Percentiles rank a stretch among this genome's conserved stretches.
Conservation (phyloP, 306 rosid species). For the Prosopis cineraria region DNA sequence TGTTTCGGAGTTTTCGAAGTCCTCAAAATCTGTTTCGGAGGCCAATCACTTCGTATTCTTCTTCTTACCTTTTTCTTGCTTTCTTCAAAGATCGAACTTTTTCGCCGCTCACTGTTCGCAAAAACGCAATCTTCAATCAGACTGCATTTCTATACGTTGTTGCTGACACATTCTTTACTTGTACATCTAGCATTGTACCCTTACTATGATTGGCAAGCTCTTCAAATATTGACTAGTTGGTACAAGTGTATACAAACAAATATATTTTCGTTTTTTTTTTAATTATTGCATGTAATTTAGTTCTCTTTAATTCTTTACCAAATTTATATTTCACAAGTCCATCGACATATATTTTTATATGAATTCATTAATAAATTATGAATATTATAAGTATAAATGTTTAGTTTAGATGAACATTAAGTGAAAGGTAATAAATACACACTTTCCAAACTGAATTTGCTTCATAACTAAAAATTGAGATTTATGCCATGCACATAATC, state of each 20-base stretch:
- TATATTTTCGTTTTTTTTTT: too few species aligned
- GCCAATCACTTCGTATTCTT: conserved; percentile 59
- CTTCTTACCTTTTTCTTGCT: neutral
- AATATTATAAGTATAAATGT: neutral
- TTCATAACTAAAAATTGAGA: neutral
- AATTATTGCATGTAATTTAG: too few species aligned
- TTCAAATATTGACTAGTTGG: neutral
- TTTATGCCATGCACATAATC: neutral
- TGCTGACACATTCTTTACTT: conserved; percentile 20
- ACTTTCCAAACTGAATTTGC: neutral
- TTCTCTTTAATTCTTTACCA: neutral
- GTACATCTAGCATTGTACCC: conserved; percentile 9
- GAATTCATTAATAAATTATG: neutral
- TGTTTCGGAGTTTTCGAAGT: conserved; percentile 73
- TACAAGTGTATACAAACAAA: neutral
- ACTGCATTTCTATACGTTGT: neutral
- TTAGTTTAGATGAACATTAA: neutral
- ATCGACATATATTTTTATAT: neutral
- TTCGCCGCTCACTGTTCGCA: neutral
- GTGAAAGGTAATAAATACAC: neutral
- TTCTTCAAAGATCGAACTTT: neutral
- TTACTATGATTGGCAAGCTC: neutral
- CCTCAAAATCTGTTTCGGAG: conserved; percentile 51
- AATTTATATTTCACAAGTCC: neutral
- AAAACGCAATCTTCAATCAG: neutral